phyloP scores from a whole-genome alignment of 495 filamentous ascomycete genomes.

The Tetracladium setigerum region DNA sequence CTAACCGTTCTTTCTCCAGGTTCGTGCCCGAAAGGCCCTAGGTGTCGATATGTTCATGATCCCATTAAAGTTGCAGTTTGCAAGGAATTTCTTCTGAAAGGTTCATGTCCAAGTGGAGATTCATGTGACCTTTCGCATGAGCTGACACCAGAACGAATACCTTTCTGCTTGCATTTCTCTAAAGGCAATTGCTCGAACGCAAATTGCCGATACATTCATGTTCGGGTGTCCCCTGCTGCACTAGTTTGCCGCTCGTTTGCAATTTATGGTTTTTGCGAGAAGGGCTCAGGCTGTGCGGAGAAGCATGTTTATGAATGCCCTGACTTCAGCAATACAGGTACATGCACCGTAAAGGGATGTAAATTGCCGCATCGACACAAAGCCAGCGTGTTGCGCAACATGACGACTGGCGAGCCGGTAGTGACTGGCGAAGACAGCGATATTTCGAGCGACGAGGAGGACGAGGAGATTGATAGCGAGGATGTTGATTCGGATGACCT shows the following conservation, averaged over 20 bases:
- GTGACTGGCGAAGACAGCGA: conserved; percentile 60
- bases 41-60: conserved; percentile 80
- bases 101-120: conserved; percentile 69
- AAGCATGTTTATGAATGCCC: conserved; percentile 89
- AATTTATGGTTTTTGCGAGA: conserved; percentile 82
- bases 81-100: conserved; percentile 75
- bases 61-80: conserved; percentile 85
- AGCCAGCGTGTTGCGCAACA: conserved; percentile 55
- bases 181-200: conserved; percentile 85
- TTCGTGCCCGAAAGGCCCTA: conserved; percentile 70
- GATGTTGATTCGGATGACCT: conserved; percentile 87
- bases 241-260: conserved; percentile 82
- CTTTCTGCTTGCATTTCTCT: conserved; percentile 83
- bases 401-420: conserved; percentile 10
- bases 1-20: conserved; percentile 43
- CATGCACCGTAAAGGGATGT: conserved; percentile 77
- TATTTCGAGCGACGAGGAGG: conserved; percentile 78
- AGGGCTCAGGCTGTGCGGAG: conserved; percentile 68
- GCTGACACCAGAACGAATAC: conserved; percentile 74
- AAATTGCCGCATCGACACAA: conserved; percentile 81
- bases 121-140: conserved; percentile 93
- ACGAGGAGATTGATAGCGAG: conserved; percentile 69
- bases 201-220: conserved; percentile 84
- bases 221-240: conserved; percentile 71
- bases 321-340: conserved; percentile 85